These are phyloP conservation scores for Ensete glaucum DNA, from an alignment of 176 grass and related monocot genomes.

Conservation along the genomic window DNA sequence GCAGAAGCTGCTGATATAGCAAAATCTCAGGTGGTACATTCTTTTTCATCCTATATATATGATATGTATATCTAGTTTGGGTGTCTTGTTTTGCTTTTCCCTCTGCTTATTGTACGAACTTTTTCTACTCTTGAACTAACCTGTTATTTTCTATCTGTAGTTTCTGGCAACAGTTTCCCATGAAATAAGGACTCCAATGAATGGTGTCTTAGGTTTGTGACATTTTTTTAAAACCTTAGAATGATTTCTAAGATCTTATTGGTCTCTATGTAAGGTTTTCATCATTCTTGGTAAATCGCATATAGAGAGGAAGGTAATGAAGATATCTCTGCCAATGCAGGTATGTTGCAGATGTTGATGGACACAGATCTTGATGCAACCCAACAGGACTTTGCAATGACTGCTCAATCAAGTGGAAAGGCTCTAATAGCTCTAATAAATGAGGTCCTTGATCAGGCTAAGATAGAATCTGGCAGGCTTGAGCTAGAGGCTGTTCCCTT, in stretches of 20 bases:
- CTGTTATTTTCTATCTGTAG: background rate
- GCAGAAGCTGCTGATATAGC: conserved; percentile 22
- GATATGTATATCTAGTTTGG: background rate
- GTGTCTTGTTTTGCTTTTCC: background rate
- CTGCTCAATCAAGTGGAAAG: conserved; percentile 13
- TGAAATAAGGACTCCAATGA: conserved; percentile 18
- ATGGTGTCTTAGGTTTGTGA: conserved; percentile 17
- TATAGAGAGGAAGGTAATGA: background rate
- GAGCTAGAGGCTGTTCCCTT: conserved; percentile 17
- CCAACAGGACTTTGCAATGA: conserved; percentile 10
- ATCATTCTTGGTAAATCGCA: background rate
- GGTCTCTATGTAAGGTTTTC: background rate
- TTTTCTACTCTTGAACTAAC: background rate
- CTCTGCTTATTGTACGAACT: background rate
- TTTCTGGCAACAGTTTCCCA: conserved; percentile 22
- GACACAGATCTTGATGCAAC: conserved; percentile 11
- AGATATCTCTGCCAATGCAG: background rate
- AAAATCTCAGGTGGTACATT: conserved; percentile 17
- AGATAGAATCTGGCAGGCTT: conserved; percentile 16
- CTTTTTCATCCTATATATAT: background rate
- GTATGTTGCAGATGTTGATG: conserved; percentile 12
- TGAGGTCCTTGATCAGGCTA: conserved; percentile 12
- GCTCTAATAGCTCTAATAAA: conserved; percentile 7
- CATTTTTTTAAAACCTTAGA: background rate
- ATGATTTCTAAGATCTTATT: background rate